Conservation (phyloP, 1,284 basidiomycete genomes). For the Melampsora americana region DNA sequence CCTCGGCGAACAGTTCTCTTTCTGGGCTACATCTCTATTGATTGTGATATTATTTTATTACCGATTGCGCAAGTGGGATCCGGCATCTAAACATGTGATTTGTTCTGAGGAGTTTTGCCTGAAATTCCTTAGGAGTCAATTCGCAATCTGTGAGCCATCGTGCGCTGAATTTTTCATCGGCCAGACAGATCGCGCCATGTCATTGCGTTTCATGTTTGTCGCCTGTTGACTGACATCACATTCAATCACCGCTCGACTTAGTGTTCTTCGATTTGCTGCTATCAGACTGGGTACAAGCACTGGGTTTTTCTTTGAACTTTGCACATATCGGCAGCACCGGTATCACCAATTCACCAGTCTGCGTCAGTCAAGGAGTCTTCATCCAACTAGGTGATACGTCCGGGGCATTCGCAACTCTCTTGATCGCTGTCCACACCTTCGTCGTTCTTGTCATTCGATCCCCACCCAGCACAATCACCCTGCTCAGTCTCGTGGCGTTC, state of each 20-base stretch:
- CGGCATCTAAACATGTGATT: conserved; percentile 15
- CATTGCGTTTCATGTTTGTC: background rate
- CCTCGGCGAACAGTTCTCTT: conserved; percentile 18
- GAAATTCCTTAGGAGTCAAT: conserved; percentile 43
- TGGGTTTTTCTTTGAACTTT: conserved; percentile 37
- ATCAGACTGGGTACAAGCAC: conserved; percentile 36
- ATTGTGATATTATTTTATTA: conserved; percentile 25
- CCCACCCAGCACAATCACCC: conserved; percentile 25
- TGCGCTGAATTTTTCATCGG: background rate
- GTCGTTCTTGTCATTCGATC: conserved; percentile 31
- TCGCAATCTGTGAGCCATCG: conserved; percentile 22
- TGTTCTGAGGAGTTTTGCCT: conserved; percentile 34
- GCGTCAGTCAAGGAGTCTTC: conserved; percentile 36
- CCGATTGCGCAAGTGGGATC: conserved; percentile 21
- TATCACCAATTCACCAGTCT: conserved; percentile 22
- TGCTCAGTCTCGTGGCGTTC: conserved; percentile 10
- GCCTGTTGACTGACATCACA: background rate
- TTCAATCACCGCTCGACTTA: background rate
- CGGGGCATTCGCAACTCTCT: conserved; percentile 30
- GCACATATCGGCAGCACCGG: conserved; percentile 14
- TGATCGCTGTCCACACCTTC: conserved; percentile 40
- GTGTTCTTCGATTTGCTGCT: conserved; percentile 34
- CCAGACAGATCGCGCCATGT: background rate
- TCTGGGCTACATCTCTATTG: conserved; percentile 27
- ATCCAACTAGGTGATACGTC: conserved; percentile 41